Conservation (phyloP, 345 rosid species). For the Aegle marmelos region DNA sequence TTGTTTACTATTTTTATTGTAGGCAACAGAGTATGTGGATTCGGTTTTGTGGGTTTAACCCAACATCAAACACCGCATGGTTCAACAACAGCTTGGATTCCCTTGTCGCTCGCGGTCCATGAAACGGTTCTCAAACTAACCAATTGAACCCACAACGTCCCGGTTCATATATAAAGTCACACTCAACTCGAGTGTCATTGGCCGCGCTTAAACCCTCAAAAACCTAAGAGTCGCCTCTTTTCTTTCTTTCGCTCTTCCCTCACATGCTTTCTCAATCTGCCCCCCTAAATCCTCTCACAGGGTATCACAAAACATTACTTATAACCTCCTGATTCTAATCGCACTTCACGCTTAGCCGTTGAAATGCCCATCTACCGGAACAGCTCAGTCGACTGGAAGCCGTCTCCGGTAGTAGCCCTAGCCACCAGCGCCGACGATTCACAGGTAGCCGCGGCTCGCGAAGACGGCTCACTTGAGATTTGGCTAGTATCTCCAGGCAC, state of each 20-base stretch:
- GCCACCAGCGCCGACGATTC: conserved; percentile 73
- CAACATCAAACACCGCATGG: too few relatives aligned
- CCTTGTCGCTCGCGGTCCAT: background rate
- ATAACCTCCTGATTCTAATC: background rate
- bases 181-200: background rate
- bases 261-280: background rate
- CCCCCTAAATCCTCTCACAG: background rate
- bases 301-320: background rate
- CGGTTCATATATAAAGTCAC: background rate
- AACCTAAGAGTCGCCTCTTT: conserved; percentile 1
- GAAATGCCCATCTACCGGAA: conserved; percentile 57
- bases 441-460: conserved; percentile 85
- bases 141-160: background rate
- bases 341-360: background rate
- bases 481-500: conserved; percentile 97
- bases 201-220: conserved; percentile 30
- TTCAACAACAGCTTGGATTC: background rate
- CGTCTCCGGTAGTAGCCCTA: conserved; percentile 84
- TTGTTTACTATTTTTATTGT: too few relatives aligned
- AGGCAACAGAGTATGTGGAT: too few relatives aligned
- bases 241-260: background rate
- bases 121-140: background rate
- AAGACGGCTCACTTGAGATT: conserved; percentile 92
- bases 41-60: too few relatives aligned
- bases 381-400: conserved; percentile 84